Base-by-base conservation (phyloP, 495 filamentous ascomycete species). In the Lentithecium fluviatile region DNA sequence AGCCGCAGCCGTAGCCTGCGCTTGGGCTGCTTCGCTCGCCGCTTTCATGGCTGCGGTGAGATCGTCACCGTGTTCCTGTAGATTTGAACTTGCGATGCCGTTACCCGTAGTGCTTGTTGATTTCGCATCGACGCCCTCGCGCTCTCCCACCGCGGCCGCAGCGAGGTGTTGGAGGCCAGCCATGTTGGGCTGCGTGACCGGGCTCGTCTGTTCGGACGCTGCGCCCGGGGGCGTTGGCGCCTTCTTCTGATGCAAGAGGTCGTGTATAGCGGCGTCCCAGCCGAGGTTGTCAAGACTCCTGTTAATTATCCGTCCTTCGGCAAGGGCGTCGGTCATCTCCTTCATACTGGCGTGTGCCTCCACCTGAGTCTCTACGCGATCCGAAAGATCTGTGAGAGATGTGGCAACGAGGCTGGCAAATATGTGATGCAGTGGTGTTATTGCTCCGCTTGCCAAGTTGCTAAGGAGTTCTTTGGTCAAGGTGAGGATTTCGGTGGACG, bases 101-200 rank as follows among this genome's bases (percentile, higher is more conserved):
- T 56, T 64, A 19, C 55, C 65, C 10, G 55, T 47, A 45, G 60
- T 64, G 48, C 55, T 68, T 0, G 51, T 38, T 17, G 65, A 60
- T 43, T 60, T 36, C n/a, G 56, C 40, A 17, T 68, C 65, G 10
- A 52, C 26, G 38, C 65, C 57, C n/a, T 61, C 65, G 11, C 65
- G 65, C 47, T 68, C 65, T 19, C 64, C 64, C 3, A 68, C 65
- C 13, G 65, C 65, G 20, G 65, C 65, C 4, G 65, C 65, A 17
- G 65, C 65, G 13, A 68, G 60, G 40, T 68, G 65, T 29, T 68
- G 65, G 1, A 68, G 60, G 29, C 65, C 65, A 10, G 56, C 65
- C 65, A 68, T 68, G 60, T 68, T 68, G 6, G 60, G 65, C 20
- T 60, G 54, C 8, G 45, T 21, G 13, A 43, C 24, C 7, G 65